Evolutionary conservation across 805 yeast genomes (phyloP), one percentile per base, ranked within the genome.

Genomic region (Kluyveromyces nonfermentans): DNA sequence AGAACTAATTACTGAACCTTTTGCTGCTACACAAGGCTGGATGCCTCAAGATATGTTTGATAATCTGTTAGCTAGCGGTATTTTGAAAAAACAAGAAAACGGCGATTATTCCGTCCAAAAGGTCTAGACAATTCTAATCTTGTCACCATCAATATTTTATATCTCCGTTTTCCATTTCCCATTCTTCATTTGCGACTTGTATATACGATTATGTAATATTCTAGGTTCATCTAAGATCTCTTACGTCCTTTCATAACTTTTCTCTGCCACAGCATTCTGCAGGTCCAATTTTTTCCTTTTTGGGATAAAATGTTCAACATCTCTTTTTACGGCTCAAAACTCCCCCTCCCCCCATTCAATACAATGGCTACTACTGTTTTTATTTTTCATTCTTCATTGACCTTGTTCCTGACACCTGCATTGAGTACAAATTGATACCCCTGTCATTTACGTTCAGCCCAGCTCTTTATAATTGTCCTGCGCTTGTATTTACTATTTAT

Each of bases 21-120:
- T 87, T 64, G 82, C 85, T 25, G 90, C 90, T 38, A 84, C 96
- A 19, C 83, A 85, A 43, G 96, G 96, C 5, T 90, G 97, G 96
- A 75, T 93, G 45, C 96, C 97, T 15, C 96, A 87, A 59, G 95
- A 87, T 59, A 78, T 87, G 83, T 89, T 90, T 57, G 82, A 78
- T 30, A 75, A 75, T 40, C 70, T 86, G 54, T 63, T 78, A 34
- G 76, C 78, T 17, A 80, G 80, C 48, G 93, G 90, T 1, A 70
- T 82, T 45, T 69, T 90, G 45, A 78, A 75, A 43, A 73, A 78
- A 49, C 73, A 72, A 16, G 77, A 73, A 17, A 76, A 77, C 25
- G 84, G 82, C 28, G 73, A 78, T 51, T 80, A 75, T 58, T 25
- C 7, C 4, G 30, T 25, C 14, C 30, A 25, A 25, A 25, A 25